Evolutionary conservation across 2,329 filamentous ascomycete species (phyloP).

Genomic region (Aspergillus vadensis): DNA sequence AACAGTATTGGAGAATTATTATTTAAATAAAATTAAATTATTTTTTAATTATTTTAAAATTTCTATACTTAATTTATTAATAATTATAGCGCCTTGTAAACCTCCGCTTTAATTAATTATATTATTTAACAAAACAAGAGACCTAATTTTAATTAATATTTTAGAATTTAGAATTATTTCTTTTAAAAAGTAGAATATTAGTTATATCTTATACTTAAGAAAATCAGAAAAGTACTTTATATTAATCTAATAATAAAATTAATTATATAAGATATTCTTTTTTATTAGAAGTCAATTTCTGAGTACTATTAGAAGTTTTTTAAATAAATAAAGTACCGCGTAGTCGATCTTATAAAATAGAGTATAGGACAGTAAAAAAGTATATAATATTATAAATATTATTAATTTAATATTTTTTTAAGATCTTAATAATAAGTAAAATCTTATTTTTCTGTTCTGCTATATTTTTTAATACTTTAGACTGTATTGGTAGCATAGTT

Average conservation of each 20-base stretch:
- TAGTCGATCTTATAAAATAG: neutral
- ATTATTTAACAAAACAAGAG: neutral
- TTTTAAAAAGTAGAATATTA: neutral
- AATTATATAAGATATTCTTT: neutral
- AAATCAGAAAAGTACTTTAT: neutral
- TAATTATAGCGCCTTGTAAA: constrained; percentile 11
- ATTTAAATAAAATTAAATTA: constrained; percentile 3
- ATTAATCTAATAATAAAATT: neutral
- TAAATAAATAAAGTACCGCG: neutral
- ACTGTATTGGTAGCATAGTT: neutral
- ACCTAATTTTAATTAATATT: neutral
- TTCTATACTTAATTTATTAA: constrained; percentile 3
- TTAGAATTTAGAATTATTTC: neutral
- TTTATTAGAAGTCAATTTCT: neutral
- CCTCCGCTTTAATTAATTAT: neutral
- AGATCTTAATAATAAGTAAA: neutral
- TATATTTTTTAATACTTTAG: neutral
- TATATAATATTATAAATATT: neutral
- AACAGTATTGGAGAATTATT: too few relatives aligned
- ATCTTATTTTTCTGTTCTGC: neutral
- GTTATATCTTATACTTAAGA: neutral
- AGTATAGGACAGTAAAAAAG: neutral
- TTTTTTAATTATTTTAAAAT: constrained; percentile 4
- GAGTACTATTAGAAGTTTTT: neutral
- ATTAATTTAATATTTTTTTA: neutral